Percentiles rank a stretch among this genome's conserved stretches.
phyloP scores from a whole-genome alignment of 805 yeast species.

The Ogataea nonfermentans region DNA sequence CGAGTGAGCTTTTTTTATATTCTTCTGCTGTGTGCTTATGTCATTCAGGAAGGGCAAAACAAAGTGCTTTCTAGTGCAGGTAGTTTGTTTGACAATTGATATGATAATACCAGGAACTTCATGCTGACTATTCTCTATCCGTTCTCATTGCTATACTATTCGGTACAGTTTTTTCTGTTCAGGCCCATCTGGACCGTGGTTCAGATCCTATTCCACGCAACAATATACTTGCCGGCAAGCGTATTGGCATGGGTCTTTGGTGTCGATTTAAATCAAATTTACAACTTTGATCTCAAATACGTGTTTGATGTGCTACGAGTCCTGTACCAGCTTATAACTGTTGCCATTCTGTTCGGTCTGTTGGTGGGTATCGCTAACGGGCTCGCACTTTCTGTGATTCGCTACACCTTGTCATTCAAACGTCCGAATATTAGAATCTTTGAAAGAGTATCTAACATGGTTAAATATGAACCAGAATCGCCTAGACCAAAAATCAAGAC shows the following conservation, averaged over 20 bases:
- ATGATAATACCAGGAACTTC: not conserved
- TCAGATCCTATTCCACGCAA: slow-evolving; percentile 4
- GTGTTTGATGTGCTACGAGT: slow-evolving; percentile 19
- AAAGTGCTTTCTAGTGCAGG: slow-evolving; percentile 1
- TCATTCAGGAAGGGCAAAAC: not conserved
- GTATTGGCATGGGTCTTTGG: slow-evolving; percentile 12
- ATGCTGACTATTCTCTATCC: slow-evolving; percentile 8
- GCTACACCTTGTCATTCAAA: slow-evolving; percentile 14
- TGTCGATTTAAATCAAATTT: slow-evolving; percentile 8
- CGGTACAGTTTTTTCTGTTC: slow-evolving; percentile 3
- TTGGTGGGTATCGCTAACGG: slow-evolving; percentile 23
- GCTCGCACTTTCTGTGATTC: slow-evolving; percentile 15
- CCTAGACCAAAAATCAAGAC: not conserved
- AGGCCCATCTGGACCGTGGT: slow-evolving; percentile 2
- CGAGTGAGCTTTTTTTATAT: not conserved
- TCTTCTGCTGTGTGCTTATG: not conserved
- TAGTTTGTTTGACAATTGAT: not conserved
- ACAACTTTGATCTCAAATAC: slow-evolving; percentile 1
- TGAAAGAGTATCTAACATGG: not conserved
- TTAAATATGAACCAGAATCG: not conserved
- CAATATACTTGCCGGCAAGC: slow-evolving; percentile 4
- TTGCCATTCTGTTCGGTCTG: slow-evolving; percentile 25
- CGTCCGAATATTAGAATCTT: slow-evolving; percentile 3
- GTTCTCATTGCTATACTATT: slow-evolving; percentile 1
- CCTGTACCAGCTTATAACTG: slow-evolving; percentile 24